These are phyloP conservation scores for Rhodomyrtus psidioides DNA, from an alignment of 441 rosid species.

Conservation along the genomic window DNA sequence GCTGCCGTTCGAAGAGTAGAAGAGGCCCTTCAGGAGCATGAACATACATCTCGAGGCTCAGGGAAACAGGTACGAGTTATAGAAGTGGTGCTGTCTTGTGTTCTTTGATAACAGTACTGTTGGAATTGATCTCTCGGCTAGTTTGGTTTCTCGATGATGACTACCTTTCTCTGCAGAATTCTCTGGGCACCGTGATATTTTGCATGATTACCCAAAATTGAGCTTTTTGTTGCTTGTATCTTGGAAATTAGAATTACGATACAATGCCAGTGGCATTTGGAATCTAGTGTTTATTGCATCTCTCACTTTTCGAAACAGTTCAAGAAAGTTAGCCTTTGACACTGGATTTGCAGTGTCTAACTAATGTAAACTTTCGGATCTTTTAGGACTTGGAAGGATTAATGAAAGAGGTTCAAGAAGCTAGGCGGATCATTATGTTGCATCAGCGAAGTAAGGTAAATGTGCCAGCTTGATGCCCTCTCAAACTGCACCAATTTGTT, in stretches of 20 bases:
- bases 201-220: not conserved
- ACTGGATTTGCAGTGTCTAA: not conserved
- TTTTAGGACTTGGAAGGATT: constrained; percentile 82
- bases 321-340: not conserved
- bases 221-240: not conserved
- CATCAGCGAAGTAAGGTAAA: constrained; percentile 96
- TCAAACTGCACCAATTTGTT: not conserved
- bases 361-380: not conserved
- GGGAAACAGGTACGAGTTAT: constrained; percentile 52
- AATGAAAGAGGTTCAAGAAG: constrained; percentile 98
- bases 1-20: constrained; percentile 96
- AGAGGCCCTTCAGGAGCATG: constrained; percentile 89
- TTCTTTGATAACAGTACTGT: not conserved
- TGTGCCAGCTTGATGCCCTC: not conserved
- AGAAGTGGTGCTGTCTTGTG: not conserved
- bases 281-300: not conserved
- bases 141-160: not conserved
- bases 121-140: not conserved
- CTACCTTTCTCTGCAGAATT: not conserved
- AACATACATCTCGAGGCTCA: constrained; percentile 60
- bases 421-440: constrained; percentile 95
- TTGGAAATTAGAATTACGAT: not conserved
- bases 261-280: not conserved
- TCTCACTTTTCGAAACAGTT: not conserved
- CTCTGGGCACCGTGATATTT: not conserved